phyloP scores from a whole-genome alignment of 768 basidiomycete species.

The Xerocomellus intermedius region DNA sequence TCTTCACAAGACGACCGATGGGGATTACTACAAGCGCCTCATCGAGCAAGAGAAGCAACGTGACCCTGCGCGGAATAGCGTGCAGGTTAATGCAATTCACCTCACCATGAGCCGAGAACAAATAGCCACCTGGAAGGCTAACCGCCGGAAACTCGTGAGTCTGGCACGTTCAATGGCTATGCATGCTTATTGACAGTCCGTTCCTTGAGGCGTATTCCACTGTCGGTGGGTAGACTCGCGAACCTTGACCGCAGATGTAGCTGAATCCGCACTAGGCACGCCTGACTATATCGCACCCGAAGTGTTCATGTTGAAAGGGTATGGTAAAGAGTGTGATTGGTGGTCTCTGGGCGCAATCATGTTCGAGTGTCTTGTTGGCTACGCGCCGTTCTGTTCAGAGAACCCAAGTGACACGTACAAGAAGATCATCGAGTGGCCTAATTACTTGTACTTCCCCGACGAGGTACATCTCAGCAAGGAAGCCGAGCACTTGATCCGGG shows the following conservation, averaged over 20 bases:
- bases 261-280: constrained; percentile 25
- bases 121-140: constrained; percentile 99
- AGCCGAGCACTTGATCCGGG: constrained; percentile 84
- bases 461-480: constrained; percentile 93
- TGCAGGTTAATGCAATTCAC: constrained; percentile 97
- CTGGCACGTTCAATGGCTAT: neutral
- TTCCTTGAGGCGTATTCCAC: constrained; percentile 87
- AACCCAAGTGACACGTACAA: constrained; percentile 97
- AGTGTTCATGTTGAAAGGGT: constrained; percentile 95
- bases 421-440: constrained; percentile 96
- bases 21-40: constrained; percentile 89
- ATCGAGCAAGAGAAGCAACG: constrained; percentile 73
- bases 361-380: constrained; percentile 98
- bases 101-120: constrained; percentile 95
- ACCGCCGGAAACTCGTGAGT: constrained; percentile 87
- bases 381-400: constrained; percentile 96
- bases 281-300: constrained; percentile 86
- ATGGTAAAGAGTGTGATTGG: constrained; percentile 99
- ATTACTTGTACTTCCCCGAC: constrained; percentile 90
- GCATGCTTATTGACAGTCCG: constrained; percentile 5
- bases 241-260: neutral
- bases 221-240: constrained; percentile 41
- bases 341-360: constrained; percentile 99
- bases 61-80: constrained; percentile 81
- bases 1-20: constrained; percentile 94